Evolutionary conservation across 768 basidiomycete species (phyloP), one percentile per base, ranked within the genome.

Genomic region (Trametes cingulata): DNA sequence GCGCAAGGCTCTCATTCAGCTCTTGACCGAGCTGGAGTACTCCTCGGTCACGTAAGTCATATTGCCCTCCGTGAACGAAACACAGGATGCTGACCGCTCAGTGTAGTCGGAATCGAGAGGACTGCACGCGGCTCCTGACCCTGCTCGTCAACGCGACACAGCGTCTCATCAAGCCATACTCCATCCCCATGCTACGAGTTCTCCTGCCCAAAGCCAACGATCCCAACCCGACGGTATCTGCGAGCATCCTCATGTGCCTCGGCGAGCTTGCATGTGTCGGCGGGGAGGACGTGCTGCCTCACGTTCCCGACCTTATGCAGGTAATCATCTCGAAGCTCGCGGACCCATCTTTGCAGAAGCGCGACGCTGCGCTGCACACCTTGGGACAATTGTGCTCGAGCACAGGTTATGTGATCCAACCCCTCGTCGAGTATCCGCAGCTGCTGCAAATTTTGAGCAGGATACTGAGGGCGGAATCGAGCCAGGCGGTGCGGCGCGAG

Each of bases 1-100:
- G 22, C 84, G 97, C 47, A 98, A 98, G 74, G 88, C 95, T 1
- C 79, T 99, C 59, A 97, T 98, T 56, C 96, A 98, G 71, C 82
- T 99, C 7, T 78, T 99, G 58, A 98, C 97, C 0, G 97, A 98
- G 75, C 77, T 99, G 37, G 95, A 98, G 75, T 98, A 98, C 69
- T 93, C 95, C 3, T 95, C 91, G 2, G 87, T 94, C 51, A 79
- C 78, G 87, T 89, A 75, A 78, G 94, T 86, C 56, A 19, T 9
- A 1, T 47, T 15, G 19, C 0, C 22, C 53, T 40, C 51, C 4
- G n/a, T 49, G n/a, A 40, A 25, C 13, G 15, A 25, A 52, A 19
- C 39, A 4, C 29, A 5, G 29, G 6, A 2, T 25, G 37, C 37
- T 42, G 39, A 60, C 35, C 70, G 33, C 14, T 41, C n/a, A 47